Conservation (phyloP, 1,284 basidiomycete species). For the Papiliotrema flavescens region DNA sequence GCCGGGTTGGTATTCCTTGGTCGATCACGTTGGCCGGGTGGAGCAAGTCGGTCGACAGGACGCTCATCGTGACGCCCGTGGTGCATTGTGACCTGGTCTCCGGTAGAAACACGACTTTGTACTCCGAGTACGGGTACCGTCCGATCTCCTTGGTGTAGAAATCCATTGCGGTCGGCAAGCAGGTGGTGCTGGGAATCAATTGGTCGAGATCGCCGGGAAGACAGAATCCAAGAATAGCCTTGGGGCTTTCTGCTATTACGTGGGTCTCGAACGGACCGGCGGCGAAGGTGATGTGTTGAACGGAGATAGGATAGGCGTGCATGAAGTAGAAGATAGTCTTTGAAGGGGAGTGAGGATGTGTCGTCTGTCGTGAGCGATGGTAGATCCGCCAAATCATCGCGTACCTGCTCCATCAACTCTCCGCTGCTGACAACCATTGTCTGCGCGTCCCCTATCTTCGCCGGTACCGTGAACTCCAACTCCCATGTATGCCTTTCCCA, state of each 20-base stretch:
- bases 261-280: constrained; percentile 88
- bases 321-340: constrained; percentile 94
- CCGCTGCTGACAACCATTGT: constrained; percentile 90
- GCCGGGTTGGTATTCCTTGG: constrained; percentile 86
- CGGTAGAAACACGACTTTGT: constrained; percentile 94
- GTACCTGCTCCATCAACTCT: constrained; percentile 85
- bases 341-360: constrained; percentile 88
- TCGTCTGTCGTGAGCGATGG: constrained; percentile 57
- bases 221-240: constrained; percentile 89
- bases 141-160: constrained; percentile 91
- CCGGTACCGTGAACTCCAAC: constrained; percentile 91
- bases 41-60: constrained; percentile 77
- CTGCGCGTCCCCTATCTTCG: constrained; percentile 71
- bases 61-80: constrained; percentile 77
- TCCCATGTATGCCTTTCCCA: constrained; percentile 99
- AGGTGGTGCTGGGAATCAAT: constrained; percentile 64
- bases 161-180: constrained; percentile 82
- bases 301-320: constrained; percentile 82
- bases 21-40: constrained; percentile 89
- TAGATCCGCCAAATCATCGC: constrained; percentile 21
- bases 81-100: constrained; percentile 74
- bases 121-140: constrained; percentile 93
- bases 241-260: constrained; percentile 65
- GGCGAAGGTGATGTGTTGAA: constrained; percentile 93
- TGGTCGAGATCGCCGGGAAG: constrained; percentile 73